These are phyloP conservation scores for Coniella lustricola DNA, from an alignment of 2,329 filamentous ascomycete species.

Conservation along the genomic window DNA sequence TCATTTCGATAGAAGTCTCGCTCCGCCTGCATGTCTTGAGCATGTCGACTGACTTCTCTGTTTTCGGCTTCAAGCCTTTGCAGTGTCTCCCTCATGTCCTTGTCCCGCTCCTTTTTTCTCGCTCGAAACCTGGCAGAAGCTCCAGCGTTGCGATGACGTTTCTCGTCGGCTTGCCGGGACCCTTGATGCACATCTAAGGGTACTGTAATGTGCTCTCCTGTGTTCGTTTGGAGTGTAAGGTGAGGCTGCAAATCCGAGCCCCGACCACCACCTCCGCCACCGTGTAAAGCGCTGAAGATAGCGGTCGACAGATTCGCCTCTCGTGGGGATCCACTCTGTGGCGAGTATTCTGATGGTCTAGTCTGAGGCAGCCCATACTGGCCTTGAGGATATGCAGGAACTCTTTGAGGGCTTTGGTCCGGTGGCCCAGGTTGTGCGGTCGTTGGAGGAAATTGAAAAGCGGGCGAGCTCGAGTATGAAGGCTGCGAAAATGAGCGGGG, in stretches of 20 bases:
- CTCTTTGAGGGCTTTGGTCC: constrained; percentile 9
- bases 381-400: constrained; percentile 12
- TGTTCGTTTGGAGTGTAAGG: constrained; percentile 16
- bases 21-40: constrained; percentile 52
- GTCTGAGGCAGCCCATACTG: constrained; percentile 13
- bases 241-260: constrained; percentile 15
- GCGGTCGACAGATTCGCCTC: constrained; percentile 13
- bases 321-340: constrained; percentile 5
- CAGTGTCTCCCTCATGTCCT: constrained; percentile 62
- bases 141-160: constrained; percentile 75
- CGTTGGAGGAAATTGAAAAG: constrained; percentile 5
- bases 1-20: constrained; percentile 68
- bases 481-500: constrained; percentile 19
- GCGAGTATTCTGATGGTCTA: constrained; percentile 5
- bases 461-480: constrained; percentile 8
- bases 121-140: constrained; percentile 77
- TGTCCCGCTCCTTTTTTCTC: constrained; percentile 75
- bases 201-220: constrained; percentile 44
- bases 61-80: constrained; percentile 62
- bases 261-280: constrained; percentile 6
- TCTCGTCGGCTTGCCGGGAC: constrained; percentile 77
- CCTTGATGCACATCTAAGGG: constrained; percentile 75
- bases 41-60: constrained; percentile 52
- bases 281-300: constrained; percentile 15
- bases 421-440: constrained; percentile 1